Evolutionary conservation across 148 eudicot genomes (phyloP).

Genomic region (Spergularia marina): DNA sequence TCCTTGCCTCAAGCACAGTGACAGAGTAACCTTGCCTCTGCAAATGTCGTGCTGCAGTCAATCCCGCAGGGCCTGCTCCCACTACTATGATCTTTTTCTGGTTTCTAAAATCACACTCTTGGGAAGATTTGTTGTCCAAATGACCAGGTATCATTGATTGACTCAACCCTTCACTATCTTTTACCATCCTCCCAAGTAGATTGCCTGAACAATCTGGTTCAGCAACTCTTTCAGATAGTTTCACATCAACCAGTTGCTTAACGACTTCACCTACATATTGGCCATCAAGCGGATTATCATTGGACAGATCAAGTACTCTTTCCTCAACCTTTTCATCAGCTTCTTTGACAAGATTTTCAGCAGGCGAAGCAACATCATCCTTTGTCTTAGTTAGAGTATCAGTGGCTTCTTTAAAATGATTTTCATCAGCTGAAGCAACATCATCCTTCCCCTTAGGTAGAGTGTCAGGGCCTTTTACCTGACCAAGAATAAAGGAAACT

Average conservation of each 20-base stretch:
- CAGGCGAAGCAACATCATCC: slow-evolving; percentile 5
- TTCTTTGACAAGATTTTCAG: neutral
- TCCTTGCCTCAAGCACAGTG: slow-evolving; percentile 82
- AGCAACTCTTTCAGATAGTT: slow-evolving; percentile 19
- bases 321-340: slow-evolving; percentile 23
- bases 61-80: slow-evolving; percentile 99
- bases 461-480: slow-evolving; percentile 38
- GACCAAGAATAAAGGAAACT: slow-evolving; percentile 76
- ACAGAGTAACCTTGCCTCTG: slow-evolving; percentile 87
- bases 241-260: slow-evolving; percentile 28
- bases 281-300: slow-evolving; percentile 32
- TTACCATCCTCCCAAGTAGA: slow-evolving; percentile 27
- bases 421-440: slow-evolving; percentile 34
- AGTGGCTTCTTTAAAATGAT: slow-evolving; percentile 22
- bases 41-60: slow-evolving; percentile 95
- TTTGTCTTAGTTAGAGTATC: slow-evolving; percentile 6
- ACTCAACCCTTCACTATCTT: slow-evolving; percentile 30
- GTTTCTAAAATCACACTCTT: slow-evolving; percentile 36
- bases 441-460: slow-evolving; percentile 32
- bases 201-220: slow-evolving; percentile 28
- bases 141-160: slow-evolving; percentile 24
- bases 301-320: slow-evolving; percentile 32
- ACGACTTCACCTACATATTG: slow-evolving; percentile 29
- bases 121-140: slow-evolving; percentile 23
- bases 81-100: slow-evolving; percentile 69